phyloP scores from a whole-genome alignment of 805 yeast genomes.

The Pichia exigua region DNA sequence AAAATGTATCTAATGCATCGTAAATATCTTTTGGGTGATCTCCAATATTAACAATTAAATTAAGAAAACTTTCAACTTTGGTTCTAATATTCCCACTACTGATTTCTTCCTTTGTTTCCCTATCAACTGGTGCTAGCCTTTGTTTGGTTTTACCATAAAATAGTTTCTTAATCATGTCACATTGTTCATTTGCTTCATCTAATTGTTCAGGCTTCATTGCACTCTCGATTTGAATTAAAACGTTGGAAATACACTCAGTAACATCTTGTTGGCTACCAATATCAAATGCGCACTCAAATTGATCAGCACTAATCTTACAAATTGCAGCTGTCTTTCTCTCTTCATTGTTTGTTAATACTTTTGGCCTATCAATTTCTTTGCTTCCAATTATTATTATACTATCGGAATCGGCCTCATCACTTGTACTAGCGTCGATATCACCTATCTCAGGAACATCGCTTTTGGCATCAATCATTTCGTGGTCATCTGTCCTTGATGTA shows the following conservation, averaged over 20 bases:
- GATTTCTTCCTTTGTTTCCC: constrained; percentile 22
- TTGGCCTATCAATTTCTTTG: neutral
- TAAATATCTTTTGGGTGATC: constrained; percentile 85
- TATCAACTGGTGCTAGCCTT: constrained; percentile 47
- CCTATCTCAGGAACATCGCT: neutral
- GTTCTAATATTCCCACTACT: constrained; percentile 32
- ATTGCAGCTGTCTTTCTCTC: constrained; percentile 20
- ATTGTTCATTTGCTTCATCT: constrained; percentile 73
- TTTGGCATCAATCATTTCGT: neutral
- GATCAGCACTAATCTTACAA: constrained; percentile 44
- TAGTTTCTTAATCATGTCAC: constrained; percentile 68
- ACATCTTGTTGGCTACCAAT: constrained; percentile 95
- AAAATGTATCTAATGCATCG: constrained; percentile 82
- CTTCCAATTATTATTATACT: neutral
- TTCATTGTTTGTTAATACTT: neutral
- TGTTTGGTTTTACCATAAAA: constrained; percentile 87
- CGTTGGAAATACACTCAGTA: constrained; percentile 94
- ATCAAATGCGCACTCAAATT: constrained; percentile 66
- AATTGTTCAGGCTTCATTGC: constrained; percentile 62
- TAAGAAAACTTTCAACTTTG: constrained; percentile 68
- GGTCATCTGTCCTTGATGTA: constrained; percentile 7
- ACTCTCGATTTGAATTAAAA: constrained; percentile 82
- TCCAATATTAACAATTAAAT: constrained; percentile 76
- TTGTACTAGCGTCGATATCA: neutral
- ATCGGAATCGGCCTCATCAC: neutral